Base-by-base conservation (phyloP, 129 eudicot genomes). In the Ambrosia artemisiifolia region DNA sequence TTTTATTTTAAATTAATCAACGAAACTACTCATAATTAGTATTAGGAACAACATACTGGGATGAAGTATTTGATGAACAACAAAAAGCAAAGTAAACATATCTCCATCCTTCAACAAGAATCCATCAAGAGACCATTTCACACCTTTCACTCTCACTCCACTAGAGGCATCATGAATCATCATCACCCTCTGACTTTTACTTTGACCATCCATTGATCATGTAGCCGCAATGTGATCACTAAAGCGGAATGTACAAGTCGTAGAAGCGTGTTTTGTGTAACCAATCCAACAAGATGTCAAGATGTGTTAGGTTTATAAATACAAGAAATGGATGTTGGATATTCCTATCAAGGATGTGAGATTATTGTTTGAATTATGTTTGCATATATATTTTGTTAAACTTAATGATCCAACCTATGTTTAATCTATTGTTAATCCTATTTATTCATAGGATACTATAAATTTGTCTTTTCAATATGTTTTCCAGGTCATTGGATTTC, bases 151-250 rank as follows among this genome's bases (percentile, higher is more conserved):
- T 57, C 49, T 33, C 36, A 81, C 76, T 59, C 65, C 75, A 51
- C 70, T 75, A 14, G 68, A 77, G 2, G 85, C 80, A 74, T 84
- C 88, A 60, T 81, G 85, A 73, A 81, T 71, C 67, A 84, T 50
- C 61, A 84, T 75, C 57, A 81, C 85, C 75, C 81, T 84, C 53
- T 81, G 88, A 77, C 11, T 78, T 40, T 59, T n/a, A 80, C 43
- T 70, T 69, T 49, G 32, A 78, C 77, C 67, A 53, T 71, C 82
- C 82, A 78, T 78, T 63, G 65, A 40, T 38, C 38, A 28, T 42
- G 6, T 40, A 55, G 42, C 20, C 8, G 55, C 5, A 24, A 35
- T 42, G 51, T 60, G 47, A 69, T 49, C 6, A 57, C 5, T 44
- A 5, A 56, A 68, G 44, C 36, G 3, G 12, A 59, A 69, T 18